Base-by-base conservation (phyloP, 345 rosid species). In the Lumnitzera littorea region DNA sequence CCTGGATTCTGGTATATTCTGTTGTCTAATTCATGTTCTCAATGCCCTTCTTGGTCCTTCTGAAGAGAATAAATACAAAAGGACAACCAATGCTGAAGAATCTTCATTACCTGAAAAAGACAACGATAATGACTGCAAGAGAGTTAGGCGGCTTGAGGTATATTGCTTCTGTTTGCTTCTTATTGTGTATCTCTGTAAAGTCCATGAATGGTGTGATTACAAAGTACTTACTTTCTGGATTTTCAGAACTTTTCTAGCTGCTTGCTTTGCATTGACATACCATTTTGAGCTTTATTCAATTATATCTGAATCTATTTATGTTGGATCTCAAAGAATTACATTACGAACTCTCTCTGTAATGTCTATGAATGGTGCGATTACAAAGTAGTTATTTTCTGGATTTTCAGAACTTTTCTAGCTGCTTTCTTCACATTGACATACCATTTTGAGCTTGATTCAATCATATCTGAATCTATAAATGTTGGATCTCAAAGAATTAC, bases 1-100 rank as follows among this genome's bases (percentile, higher is more conserved):
- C 51, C 86, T 95, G 64, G 99, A 95, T 80, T 95, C 99, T 80
- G 99, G 97, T 76, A 91, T 95, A 76, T 82, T 91, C 24, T 88
- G 96, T 70, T 95, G 99, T 77, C 91, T 95, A 68, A 81, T 95
- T 81, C 96, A 83, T 29, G 63, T 88, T 70, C 81, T 95, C 65
- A 85, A 67, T 81, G 80, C 88, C 61, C 80, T 95, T 77, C 69
- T 88, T 75, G 77, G 80, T 68, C 80, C 90, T 61, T 62, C 78
- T 72, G 82, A 75, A 78, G 58, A 73, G 54, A 61, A 71, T 60
- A 67, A 67, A 69, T 56, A 56, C 59, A 75, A 75, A 61, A 70
- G 60, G 57, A 51, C 50, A 66, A 58, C 63, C 53, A 64, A 71
- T 53, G 54, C 64, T 48, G 85, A 80, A 72, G 83, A 59, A 58